Evolutionary conservation across 495 filamentous ascomycete genomes (phyloP).

Genomic region (Darksidea phi): DNA sequence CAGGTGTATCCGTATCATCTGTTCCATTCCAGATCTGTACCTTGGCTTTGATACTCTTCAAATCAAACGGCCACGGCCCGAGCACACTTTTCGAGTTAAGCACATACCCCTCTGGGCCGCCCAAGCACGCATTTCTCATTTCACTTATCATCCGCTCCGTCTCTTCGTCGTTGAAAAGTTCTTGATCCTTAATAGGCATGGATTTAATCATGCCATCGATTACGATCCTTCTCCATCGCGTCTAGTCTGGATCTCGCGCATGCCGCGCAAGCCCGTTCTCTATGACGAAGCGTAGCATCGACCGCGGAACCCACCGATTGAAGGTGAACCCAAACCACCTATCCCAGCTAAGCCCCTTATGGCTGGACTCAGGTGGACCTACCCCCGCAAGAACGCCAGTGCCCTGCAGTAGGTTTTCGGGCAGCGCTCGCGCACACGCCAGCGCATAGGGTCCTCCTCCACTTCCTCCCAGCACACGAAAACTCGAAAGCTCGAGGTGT

Average conservation of each 20-base stretch:
- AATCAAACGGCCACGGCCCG: conserved; percentile 42
- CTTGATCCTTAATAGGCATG: too few species aligned
- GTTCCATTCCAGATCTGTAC: conserved; percentile 45
- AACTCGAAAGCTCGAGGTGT: conserved; percentile 42
- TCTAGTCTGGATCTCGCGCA: too few species aligned
- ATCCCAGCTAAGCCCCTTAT: conserved; percentile 19
- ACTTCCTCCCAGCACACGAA: conserved; percentile 48
- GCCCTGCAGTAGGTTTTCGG: conserved; percentile 38
- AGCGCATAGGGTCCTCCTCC: conserved; percentile 52
- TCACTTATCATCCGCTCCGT: too few species aligned
- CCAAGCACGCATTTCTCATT: not conserved
- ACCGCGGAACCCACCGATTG: conserved; percentile 17
- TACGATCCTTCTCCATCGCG: too few species aligned
- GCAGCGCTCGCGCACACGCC: conserved; percentile 47
- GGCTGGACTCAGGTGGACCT: conserved; percentile 40
- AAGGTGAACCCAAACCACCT: conserved; percentile 9
- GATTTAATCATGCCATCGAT: too few species aligned
- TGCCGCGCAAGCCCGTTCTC: not conserved
- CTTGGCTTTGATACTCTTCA: conserved; percentile 40
- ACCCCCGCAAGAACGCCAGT: conserved; percentile 45
- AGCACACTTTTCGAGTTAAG: conserved; percentile 9
- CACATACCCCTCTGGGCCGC: conserved; percentile 11
- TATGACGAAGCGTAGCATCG: conserved; percentile 1
- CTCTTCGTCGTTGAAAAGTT: too few species aligned
- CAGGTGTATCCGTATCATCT: conserved; percentile 39